phyloP scores from a whole-genome alignment of 176 grass and related monocot genomes.

The Oryza punctata region DNA sequence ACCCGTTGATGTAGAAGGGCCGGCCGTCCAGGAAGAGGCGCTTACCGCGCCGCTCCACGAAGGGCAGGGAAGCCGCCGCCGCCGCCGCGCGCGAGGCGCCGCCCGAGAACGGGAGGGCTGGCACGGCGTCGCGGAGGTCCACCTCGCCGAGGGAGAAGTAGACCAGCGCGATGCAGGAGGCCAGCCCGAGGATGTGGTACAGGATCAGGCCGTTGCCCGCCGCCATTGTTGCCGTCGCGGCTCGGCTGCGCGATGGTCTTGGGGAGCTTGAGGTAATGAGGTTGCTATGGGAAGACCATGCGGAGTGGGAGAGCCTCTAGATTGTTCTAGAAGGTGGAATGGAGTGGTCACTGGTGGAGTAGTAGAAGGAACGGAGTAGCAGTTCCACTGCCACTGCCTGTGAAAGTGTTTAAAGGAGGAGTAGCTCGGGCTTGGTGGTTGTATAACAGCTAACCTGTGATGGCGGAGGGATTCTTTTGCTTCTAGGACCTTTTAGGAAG shows the following conservation, averaged over 20 bases:
- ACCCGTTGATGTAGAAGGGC: constrained; percentile 86
- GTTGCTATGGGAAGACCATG: constrained; percentile 35
- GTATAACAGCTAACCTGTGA: constrained; percentile 15
- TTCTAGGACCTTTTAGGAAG: neutral
- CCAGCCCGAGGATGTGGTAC: constrained; percentile 79
- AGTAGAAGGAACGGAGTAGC: neutral
- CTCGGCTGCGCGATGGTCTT: constrained; percentile 5
- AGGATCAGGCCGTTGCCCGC: constrained; percentile 53
- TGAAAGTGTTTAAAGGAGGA: neutral
- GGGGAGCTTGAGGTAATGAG: too few species aligned
- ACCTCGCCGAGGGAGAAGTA: constrained; percentile 78
- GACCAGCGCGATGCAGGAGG: constrained; percentile 59
- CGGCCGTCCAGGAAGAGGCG: constrained; percentile 61
- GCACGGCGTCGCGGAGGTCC: constrained; percentile 28
- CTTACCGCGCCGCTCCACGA: constrained; percentile 74
- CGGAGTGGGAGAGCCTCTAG: neutral
- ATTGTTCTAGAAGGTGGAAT: constrained; percentile 33
- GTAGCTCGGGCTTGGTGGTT: neutral
- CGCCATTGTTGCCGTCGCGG: constrained; percentile 46
- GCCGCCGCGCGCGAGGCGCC: neutral
- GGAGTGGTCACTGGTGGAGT: constrained; percentile 21
- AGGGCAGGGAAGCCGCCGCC: constrained; percentile 29
- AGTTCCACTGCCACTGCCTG: neutral
- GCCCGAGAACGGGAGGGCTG: constrained; percentile 19
- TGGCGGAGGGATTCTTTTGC: neutral